Evolutionary conservation across 148 eudicot species (phyloP).

Genomic region (Oxyria digyna): DNA sequence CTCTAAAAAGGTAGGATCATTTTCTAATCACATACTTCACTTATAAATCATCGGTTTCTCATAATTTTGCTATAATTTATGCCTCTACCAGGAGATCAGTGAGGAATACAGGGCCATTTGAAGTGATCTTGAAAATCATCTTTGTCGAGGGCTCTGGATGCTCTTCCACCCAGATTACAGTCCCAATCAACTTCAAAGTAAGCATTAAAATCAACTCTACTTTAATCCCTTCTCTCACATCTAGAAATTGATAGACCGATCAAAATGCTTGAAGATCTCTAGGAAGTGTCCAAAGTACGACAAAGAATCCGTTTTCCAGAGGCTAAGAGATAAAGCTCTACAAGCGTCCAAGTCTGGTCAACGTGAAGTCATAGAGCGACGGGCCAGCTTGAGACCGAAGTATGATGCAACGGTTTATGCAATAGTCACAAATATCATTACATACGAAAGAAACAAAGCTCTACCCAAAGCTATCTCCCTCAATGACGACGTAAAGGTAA

Average conservation of each 20-base stretch:
- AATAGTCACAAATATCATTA: constrained; percentile 44
- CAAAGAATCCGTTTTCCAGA: constrained; percentile 39
- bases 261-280: constrained; percentile 27
- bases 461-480: constrained; percentile 17
- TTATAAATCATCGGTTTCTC: background rate
- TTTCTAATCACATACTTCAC: background rate
- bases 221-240: background rate
- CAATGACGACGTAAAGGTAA: constrained; percentile 31
- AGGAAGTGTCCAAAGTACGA: constrained; percentile 30
- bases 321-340: constrained; percentile 33
- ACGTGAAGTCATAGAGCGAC: constrained; percentile 47
- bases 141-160: constrained; percentile 79
- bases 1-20: constrained; percentile 39
- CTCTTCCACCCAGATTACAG: constrained; percentile 27
- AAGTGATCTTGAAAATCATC: constrained; percentile 56
- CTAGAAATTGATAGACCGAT: background rate
- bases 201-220: background rate
- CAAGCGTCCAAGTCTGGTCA: constrained; percentile 48
- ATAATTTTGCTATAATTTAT: background rate
- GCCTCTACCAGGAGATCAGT: constrained; percentile 65
- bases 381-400: constrained; percentile 36
- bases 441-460: constrained; percentile 27
- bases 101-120: constrained; percentile 42
- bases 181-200: constrained; percentile 77
- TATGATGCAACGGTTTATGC: constrained; percentile 47